phyloP scores from a whole-genome alignment of 345 rosid genomes.

The Rhizophora apiculata region DNA sequence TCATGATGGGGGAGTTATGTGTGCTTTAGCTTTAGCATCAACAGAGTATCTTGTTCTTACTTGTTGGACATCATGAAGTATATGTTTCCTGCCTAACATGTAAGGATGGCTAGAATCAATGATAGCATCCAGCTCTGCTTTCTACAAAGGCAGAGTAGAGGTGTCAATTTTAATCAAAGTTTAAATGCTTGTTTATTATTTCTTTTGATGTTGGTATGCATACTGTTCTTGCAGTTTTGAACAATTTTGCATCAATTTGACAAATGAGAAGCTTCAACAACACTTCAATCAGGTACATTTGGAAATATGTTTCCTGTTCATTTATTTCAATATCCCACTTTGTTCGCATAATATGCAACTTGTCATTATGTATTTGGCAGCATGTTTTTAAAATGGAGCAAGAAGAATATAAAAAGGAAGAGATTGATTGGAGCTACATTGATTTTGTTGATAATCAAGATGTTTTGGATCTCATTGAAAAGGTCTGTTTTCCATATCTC shows the following conservation, averaged over 20 bases:
- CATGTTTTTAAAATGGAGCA: constrained; percentile 84
- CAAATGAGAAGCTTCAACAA: constrained; percentile 98
- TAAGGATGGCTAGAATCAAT: not conserved
- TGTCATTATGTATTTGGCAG: constrained; percentile 34
- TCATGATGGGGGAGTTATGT: not conserved
- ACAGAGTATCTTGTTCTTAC: not conserved
- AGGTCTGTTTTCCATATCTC: constrained; percentile 27
- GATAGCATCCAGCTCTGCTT: not conserved
- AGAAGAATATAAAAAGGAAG: constrained; percentile 67
- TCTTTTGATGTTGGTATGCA: constrained; percentile 17
- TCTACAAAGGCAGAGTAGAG: not conserved
- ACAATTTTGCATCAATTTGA: constrained; percentile 98
- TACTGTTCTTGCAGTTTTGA: constrained; percentile 70
- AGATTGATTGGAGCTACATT: constrained; percentile 73
- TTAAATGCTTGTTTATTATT: constrained; percentile 16
- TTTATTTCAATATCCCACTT: constrained; percentile 18
- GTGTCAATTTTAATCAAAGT: not conserved
- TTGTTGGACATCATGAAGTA: too few species aligned
- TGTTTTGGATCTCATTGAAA: constrained; percentile 70
- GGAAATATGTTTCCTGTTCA: constrained; percentile 5
- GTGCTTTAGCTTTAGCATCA: constrained; percentile 7
- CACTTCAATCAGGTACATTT: constrained; percentile 93
- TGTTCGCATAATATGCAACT: constrained; percentile 20
- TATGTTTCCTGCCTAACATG: not conserved
- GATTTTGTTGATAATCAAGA: constrained; percentile 79